These are phyloP conservation scores for Ascodesmis nigricans DNA, from an alignment of 495 filamentous ascomycete genomes.

Conservation along the genomic window DNA sequence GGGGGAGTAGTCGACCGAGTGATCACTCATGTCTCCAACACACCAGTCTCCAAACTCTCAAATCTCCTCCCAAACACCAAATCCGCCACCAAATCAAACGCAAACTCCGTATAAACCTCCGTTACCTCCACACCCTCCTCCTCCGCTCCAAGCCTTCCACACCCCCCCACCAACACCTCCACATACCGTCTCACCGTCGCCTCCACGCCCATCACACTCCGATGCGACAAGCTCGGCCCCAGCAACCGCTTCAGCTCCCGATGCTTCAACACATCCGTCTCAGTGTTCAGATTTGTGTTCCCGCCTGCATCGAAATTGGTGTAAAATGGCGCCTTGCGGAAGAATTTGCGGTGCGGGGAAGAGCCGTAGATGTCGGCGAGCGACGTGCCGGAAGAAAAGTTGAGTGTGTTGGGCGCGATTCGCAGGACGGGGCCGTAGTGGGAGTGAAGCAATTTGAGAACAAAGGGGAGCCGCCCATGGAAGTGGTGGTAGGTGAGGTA, in stretches of 20 bases:
- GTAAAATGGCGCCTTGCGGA: conserved; percentile 19
- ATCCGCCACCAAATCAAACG: conserved; percentile 36
- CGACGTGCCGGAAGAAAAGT: conserved; percentile 31
- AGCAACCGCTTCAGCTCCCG: conserved; percentile 25
- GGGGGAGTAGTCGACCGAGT: too few species aligned
- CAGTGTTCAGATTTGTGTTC: conserved; percentile 6
- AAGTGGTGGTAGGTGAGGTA: conserved; percentile 2
- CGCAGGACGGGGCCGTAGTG: conserved; percentile 25
- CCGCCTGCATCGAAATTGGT: conserved; percentile 20
- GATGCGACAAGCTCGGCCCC: conserved; percentile 30
- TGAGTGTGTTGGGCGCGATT: conserved; percentile 23
- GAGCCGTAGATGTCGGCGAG: conserved; percentile 41
- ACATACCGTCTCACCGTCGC: conserved; percentile 26
- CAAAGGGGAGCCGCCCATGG: neutral
- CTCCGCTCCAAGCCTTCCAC: conserved; percentile 17
- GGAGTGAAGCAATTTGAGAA: conserved; percentile 18
- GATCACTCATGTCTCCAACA: too few species aligned
- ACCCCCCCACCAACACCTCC: conserved; percentile 25
- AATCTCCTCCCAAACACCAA: conserved; percentile 37
- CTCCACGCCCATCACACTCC: conserved; percentile 29
- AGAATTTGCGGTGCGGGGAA: conserved; percentile 1
- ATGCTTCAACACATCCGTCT: conserved; percentile 20
- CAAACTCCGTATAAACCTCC: conserved; percentile 7
- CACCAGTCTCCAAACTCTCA: conserved; percentile 26
- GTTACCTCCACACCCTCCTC: conserved; percentile 9